Conservation (phyloP, 1,284 basidiomycete species). For the Boletus semigastroideus region DNA sequence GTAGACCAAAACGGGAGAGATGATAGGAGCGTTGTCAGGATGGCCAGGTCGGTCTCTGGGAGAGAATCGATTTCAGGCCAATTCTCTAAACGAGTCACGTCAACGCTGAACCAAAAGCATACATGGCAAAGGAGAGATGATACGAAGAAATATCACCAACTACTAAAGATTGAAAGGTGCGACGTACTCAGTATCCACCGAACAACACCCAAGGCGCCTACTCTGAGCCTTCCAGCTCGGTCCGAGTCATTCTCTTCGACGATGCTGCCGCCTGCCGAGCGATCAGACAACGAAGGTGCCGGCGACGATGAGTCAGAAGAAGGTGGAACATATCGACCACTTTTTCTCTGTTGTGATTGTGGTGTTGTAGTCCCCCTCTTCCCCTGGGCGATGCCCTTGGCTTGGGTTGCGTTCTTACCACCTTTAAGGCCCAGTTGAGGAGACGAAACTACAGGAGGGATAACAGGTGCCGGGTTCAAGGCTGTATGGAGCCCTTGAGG, state of each 20-base stretch:
- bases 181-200: constrained; percentile 62
- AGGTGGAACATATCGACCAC: constrained; percentile 31
- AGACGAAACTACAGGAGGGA: not conserved
- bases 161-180: constrained; percentile 3
- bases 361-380: constrained; percentile 18
- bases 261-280: constrained; percentile 35
- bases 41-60: constrained; percentile 20
- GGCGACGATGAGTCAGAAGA: constrained; percentile 9
- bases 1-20: constrained; percentile 62
- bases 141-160: not conserved
- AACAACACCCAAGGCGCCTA: constrained; percentile 70
- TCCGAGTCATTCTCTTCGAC: constrained; percentile 68
- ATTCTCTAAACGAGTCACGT: constrained; percentile 14
- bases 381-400: constrained; percentile 15
- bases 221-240: constrained; percentile 66
- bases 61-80: constrained; percentile 11
- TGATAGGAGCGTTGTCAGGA: constrained; percentile 41
- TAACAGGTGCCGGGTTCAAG: constrained; percentile 66
- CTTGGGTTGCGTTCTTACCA: constrained; percentile 5
- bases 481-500: constrained; percentile 63
- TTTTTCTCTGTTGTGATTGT: constrained; percentile 34
- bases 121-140: not conserved
- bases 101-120: not conserved
- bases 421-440: constrained; percentile 11
- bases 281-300: constrained; percentile 18